Evolutionary conservation across 2,329 filamentous ascomycete genomes (phyloP).

Genomic region (Colletotrichum tabaci): DNA sequence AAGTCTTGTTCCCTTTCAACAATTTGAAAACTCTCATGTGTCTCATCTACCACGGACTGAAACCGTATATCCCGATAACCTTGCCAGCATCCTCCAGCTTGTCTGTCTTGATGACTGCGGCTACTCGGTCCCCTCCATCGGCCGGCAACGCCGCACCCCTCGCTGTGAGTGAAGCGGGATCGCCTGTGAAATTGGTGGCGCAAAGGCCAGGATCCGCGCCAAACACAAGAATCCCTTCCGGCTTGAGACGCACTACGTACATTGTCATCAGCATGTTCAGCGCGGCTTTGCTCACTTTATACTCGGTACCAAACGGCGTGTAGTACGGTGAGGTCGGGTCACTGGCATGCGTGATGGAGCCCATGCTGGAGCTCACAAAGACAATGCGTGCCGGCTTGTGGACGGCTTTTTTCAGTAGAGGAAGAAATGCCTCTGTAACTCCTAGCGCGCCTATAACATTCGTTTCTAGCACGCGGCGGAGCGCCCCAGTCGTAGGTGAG

Average conservation of each 20-base stretch:
- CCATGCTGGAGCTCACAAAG: slow-evolving; percentile 55
- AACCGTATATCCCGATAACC: slow-evolving; percentile 3
- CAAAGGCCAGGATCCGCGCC: slow-evolving; percentile 21
- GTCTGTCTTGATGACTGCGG: slow-evolving; percentile 9
- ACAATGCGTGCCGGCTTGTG: slow-evolving; percentile 53
- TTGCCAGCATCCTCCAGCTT: background rate
- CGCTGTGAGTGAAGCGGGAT: slow-evolving; percentile 4
- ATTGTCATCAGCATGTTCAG: slow-evolving; percentile 57
- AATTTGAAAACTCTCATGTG: too few species aligned
- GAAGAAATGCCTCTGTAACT: slow-evolving; percentile 47
- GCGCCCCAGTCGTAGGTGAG: slow-evolving; percentile 34
- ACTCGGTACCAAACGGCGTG: slow-evolving; percentile 46
- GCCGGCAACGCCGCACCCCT: slow-evolving; percentile 17
- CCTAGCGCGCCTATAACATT: slow-evolving; percentile 53
- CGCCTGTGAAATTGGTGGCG: slow-evolving; percentile 22
- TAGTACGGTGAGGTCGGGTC: slow-evolving; percentile 49
- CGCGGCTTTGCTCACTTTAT: slow-evolving; percentile 58
- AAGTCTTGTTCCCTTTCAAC: too few species aligned
- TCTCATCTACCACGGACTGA: slow-evolving; percentile 1
- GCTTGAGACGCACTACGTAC: slow-evolving; percentile 49
- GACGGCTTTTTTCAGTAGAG: slow-evolving; percentile 48
- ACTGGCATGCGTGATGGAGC: slow-evolving; percentile 48
- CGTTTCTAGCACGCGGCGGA: slow-evolving; percentile 10
- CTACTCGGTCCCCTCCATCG: slow-evolving; percentile 11
- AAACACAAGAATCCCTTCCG: background rate